These are phyloP conservation scores for Desmodesmus armatus DNA, from an alignment of 139 green algal species.

Conservation along the genomic window DNA sequence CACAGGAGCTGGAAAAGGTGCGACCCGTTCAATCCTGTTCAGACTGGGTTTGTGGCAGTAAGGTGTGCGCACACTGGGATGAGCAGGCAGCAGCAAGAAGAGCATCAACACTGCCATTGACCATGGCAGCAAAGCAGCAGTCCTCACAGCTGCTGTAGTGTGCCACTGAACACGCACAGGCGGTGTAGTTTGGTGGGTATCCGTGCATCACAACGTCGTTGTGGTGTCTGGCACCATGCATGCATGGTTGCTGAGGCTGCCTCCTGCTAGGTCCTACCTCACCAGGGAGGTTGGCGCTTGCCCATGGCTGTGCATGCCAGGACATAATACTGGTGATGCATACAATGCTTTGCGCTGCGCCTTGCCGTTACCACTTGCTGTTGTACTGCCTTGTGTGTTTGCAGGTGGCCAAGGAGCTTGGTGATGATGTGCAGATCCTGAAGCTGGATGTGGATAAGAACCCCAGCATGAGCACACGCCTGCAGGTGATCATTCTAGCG, in stretches of 20 bases:
- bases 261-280: background rate
- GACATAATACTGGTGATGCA: too few species aligned
- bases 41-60: background rate
- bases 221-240: too few species aligned
- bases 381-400: background rate
- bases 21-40: too few species aligned
- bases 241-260: too few species aligned
- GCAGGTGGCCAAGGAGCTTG: conserved; percentile 63
- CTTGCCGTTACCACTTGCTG: too few species aligned
- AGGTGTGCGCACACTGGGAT: too few species aligned
- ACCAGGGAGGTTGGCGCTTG: background rate
- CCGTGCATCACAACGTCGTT: too few species aligned
- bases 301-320: background rate
- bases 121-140: background rate
- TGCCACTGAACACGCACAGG: too few species aligned
- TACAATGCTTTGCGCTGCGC: too few species aligned
- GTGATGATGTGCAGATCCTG: conserved; percentile 82
- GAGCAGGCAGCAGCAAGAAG: background rate
- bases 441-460: conserved; percentile 98
- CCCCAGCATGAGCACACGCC: conserved; percentile 75
- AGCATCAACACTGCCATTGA: background rate
- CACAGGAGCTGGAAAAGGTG: conserved; percentile 86
- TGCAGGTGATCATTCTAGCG: too few species aligned
- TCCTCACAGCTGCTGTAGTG: too few species aligned
- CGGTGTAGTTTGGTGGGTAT: too few species aligned